Evolutionary conservation across 148 eudicot species (phyloP).

Genomic region (Beta vulgaris): DNA sequence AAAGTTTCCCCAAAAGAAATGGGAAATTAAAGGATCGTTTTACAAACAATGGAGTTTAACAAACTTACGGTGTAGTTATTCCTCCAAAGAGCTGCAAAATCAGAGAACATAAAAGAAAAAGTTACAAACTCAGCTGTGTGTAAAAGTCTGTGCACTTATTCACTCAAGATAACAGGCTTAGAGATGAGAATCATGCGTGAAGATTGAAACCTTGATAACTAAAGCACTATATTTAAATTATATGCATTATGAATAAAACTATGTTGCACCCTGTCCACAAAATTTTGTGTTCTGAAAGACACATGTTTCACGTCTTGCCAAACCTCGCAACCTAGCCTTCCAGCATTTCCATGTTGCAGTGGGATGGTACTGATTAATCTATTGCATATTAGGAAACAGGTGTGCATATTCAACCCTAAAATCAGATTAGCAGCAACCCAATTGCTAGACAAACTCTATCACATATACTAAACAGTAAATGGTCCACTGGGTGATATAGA

Average conservation of each 20-base stretch:
- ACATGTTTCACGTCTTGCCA: not conserved
- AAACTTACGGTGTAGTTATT: constrained; percentile 36
- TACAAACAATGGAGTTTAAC: not conserved
- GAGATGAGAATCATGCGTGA: not conserved
- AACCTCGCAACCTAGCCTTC: not conserved
- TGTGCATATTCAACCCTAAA: not conserved
- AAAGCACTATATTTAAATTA: not conserved
- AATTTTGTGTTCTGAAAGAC: too few species aligned
- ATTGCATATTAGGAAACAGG: not conserved
- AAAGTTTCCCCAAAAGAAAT: not conserved
- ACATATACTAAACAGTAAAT: not conserved
- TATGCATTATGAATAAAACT: not conserved
- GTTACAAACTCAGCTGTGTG: not conserved
- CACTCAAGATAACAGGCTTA: not conserved
- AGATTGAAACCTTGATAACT: not conserved
- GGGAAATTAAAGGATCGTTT: not conserved
- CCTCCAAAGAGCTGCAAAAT: constrained; percentile 74
- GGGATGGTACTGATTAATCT: not conserved
- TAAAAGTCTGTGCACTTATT: not conserved
- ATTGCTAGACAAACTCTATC: not conserved
- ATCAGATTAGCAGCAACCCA: constrained; percentile 1
- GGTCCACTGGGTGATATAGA: not conserved
- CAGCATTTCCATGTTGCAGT: not conserved
- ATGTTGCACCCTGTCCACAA: too few species aligned
- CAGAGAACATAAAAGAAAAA: constrained; percentile 18